Conservation (phyloP, 2,329 filamentous ascomycete species). For the Talaromyces sp. region DNA sequence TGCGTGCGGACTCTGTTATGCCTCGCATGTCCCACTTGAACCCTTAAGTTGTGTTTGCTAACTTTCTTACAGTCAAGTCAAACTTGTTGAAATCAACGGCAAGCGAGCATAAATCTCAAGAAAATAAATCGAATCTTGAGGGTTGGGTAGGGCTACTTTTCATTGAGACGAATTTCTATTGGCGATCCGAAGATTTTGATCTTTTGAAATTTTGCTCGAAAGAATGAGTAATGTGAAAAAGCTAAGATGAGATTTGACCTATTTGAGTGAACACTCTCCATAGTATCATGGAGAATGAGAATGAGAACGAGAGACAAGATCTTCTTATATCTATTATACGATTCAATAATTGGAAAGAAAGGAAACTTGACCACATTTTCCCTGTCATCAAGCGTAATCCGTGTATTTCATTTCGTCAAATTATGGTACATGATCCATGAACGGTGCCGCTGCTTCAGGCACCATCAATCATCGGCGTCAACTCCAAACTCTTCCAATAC, state of each 20-base stretch:
- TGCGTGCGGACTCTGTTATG: too few species aligned
- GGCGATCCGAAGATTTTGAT: too few species aligned
- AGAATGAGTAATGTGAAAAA: not conserved
- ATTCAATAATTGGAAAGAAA: not conserved
- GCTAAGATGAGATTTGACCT: not conserved
- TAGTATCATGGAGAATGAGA: not conserved
- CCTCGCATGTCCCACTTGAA: not conserved
- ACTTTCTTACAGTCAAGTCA: conserved; percentile 54
- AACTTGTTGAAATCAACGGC: conserved; percentile 60
- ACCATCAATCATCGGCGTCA: conserved; percentile 31
- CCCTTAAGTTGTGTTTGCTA: not conserved
- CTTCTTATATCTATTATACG: not conserved
- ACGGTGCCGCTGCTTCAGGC: not conserved
- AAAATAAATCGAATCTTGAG: not conserved
- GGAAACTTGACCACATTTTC: not conserved
- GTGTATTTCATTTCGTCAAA: too few species aligned
- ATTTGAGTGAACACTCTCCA: not conserved
- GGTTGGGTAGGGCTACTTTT: too few species aligned
- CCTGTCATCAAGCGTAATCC: too few species aligned
- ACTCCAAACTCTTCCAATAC: conserved; percentile 39
- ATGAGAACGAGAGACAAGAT: not conserved
- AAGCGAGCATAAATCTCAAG: conserved; percentile 9
- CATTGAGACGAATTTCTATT: too few species aligned
- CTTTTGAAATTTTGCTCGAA: not conserved
- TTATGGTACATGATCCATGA: too few species aligned